Base-by-base conservation (phyloP, 2,329 filamentous ascomycete genomes). In the Sporothrix schenckii region DNA sequence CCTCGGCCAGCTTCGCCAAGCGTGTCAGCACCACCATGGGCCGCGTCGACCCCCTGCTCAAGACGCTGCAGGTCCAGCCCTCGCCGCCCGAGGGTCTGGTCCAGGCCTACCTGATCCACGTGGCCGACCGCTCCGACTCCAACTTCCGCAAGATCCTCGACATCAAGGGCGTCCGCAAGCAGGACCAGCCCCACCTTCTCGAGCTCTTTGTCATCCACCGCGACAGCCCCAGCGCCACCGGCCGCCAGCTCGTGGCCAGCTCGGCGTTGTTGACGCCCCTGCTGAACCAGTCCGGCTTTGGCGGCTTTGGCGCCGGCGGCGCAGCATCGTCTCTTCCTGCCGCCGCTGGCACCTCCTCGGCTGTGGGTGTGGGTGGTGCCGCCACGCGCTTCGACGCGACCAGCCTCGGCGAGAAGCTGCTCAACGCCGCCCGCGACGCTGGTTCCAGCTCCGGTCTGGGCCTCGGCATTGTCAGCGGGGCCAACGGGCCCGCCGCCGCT, bases 71-170 rank as follows among this genome's bases (percentile, higher is more conserved):
- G 83, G 94, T 99, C 63, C 92, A 92, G 39, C 89, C 94, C 2
- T 92, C 91, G 4, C 95, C 95, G 0, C 92, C 94, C 0, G 95
- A 99, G 82, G 94, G 92, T 1, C 87, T 99, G 3, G 94, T 99
- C 0, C 94, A 98, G 81, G 95, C 95, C 47, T 99, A 99, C 79
- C 89, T 99, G 47, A 97, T 98, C 79, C 95, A 98, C 81, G 95
- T 99, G 74, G 93, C 89, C 74, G 95, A 99, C 83, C 90, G 92
- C 70, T 97, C 91, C 73, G 95, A 98, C 78, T 87, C 88, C 76
- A 99, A 99, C 81, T 99, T 99, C 86, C 90, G 90, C 78, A 98
- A 97, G 81, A 91, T 99, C 72, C 88, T 99, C 60, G 95, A 99
- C 66, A 86, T 99, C 73, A 99, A 99, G 80, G 95, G 95, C 61